Base-by-base conservation (phyloP, 1,284 basidiomycete species). In the Apiotrichum sp. region DNA sequence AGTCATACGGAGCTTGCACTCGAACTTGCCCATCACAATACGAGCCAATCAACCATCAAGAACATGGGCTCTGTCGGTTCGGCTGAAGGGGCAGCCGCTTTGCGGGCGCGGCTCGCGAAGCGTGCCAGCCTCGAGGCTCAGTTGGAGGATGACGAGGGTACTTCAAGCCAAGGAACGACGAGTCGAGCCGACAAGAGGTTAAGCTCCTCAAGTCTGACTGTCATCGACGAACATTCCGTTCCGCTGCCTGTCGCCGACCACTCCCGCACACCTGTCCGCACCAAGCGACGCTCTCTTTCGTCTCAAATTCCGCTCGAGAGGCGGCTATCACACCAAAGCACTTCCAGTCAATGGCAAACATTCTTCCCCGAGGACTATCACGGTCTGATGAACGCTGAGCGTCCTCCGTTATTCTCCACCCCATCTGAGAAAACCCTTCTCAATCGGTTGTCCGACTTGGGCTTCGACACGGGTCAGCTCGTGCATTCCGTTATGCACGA, bases 401-500 rank as follows among this genome's bases (percentile, higher is more conserved):
- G 85, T 0, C 85, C 90, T 0, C 83, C 89, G 46, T 86, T 91
- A 13, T 95, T 98, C 75, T 86, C 89, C 0, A 91, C 89, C 0
- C 79, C 85, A 0, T 77, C 86, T 0, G 95, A 98, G 70, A 83
- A 90, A 51, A 82, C 86, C 14, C 78, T 98, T 9, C 77, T 98
- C 14, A 88, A 88, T 57, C 81, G 79, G 3, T 79, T 98, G 52
- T 86, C 85, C 58, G 71, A 77, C 16, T 78, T 97, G 6, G 95
- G 96, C 0, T 84, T 98, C 61, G 95, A 98, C 70, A 89, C 88
- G 0, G 91, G 89, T 9, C 96, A 98, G 74, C 88, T 98, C 55
- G 86, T 88, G 22, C 93, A 98, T 72, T 92, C 88, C 1, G 93
- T 98, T 6, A 80, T 88, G 46, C 87, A 83, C 32, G 84, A 97